phyloP scores from a whole-genome alignment of 176 grass and related monocot genomes.

The Phragmites australis region DNA sequence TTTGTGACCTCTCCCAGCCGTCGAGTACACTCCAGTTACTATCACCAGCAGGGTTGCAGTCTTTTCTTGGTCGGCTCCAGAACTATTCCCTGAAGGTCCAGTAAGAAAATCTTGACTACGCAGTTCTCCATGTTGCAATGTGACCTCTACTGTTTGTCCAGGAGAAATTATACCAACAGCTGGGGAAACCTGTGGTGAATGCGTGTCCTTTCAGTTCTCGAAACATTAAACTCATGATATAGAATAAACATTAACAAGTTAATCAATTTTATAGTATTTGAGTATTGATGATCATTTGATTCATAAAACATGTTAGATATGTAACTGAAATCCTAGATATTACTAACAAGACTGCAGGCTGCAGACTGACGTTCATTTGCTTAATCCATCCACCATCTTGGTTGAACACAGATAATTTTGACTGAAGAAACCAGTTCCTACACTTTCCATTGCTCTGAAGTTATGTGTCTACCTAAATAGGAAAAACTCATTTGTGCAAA shows the following conservation, averaged over 20 bases:
- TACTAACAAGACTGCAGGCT: neutral
- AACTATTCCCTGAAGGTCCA: slow-evolving; percentile 33
- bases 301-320: neutral
- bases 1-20: slow-evolving; percentile 31
- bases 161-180: slow-evolving; percentile 66
- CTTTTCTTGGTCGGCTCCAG: slow-evolving; percentile 48
- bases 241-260: slow-evolving; percentile 5
- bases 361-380: neutral
- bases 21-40: slow-evolving; percentile 49
- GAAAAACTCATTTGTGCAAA: neutral
- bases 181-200: slow-evolving; percentile 59
- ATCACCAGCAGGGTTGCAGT: slow-evolving; percentile 37
- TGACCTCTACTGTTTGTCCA: slow-evolving; percentile 54
- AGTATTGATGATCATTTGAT: slow-evolving; percentile 11
- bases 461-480: slow-evolving; percentile 2
- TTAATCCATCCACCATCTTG: neutral
- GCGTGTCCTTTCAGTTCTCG: slow-evolving; percentile 30
- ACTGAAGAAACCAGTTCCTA: neutral
- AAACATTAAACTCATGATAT: slow-evolving; percentile 12
- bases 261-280: neutral
- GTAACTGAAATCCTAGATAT: neutral
- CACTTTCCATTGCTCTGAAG: neutral
- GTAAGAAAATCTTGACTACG: slow-evolving; percentile 32
- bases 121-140: slow-evolving; percentile 49
- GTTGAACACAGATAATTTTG: neutral